phyloP scores from a whole-genome alignment of 2,329 filamentous ascomycete species.

The Diaporthe vexans region DNA sequence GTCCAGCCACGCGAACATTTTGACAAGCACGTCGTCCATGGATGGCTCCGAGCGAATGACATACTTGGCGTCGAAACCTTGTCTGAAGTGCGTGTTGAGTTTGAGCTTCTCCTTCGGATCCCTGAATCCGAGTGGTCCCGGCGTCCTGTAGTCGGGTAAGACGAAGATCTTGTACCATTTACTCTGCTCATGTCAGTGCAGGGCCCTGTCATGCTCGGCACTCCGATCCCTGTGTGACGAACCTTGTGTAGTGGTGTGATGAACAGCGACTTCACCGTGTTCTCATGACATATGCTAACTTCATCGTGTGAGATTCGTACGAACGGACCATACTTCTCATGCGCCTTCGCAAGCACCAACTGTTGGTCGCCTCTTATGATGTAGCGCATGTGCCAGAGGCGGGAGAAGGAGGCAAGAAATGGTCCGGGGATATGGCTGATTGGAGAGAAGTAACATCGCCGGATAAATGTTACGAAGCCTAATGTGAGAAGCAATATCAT shows the following conservation, averaged over 20 bases:
- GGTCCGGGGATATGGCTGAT: conserved; percentile 58
- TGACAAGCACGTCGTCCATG: conserved; percentile 40
- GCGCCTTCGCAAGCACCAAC: conserved; percentile 52
- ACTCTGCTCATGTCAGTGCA: conserved; percentile 51
- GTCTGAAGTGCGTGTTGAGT: conserved; percentile 50
- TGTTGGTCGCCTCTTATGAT: conserved; percentile 56
- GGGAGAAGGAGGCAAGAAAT: conserved; percentile 55
- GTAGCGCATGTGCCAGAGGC: conserved; percentile 56
- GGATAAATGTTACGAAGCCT: not conserved
- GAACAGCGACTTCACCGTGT: conserved; percentile 55
- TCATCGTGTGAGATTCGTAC: conserved; percentile 59
- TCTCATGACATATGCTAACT: conserved; percentile 58
- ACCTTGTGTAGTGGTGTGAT: conserved; percentile 54
- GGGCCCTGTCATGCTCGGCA: conserved; percentile 51
- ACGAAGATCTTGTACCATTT: conserved; percentile 54
- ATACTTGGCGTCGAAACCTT: conserved; percentile 51
- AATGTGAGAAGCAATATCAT: not conserved
- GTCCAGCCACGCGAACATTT: conserved; percentile 42
- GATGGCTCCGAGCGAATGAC: conserved; percentile 41
- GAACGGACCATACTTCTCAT: conserved; percentile 56
- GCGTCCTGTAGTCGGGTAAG: conserved; percentile 51
- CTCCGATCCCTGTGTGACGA: not conserved
- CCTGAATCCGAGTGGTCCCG: conserved; percentile 51
- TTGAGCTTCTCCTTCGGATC: conserved; percentile 52
- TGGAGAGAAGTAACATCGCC: conserved; percentile 53